Percentiles rank a stretch among this genome's conserved stretches.
Evolutionary conservation across 345 rosid species (phyloP).

Genomic region (Eucalyptus marginata): DNA sequence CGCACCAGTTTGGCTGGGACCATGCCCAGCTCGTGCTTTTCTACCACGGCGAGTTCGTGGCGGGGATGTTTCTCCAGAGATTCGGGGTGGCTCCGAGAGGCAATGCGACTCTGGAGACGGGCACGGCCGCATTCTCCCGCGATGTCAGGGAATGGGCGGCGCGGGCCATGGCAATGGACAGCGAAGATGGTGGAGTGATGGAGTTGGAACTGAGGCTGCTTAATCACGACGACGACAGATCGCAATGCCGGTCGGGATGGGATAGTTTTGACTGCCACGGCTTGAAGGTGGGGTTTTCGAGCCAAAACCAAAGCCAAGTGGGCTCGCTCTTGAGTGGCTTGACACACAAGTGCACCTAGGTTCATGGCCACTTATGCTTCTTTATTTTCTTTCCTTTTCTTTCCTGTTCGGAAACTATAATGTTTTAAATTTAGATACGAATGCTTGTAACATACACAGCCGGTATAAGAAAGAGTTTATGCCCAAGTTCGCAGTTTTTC

Average conservation of each 20-base stretch:
- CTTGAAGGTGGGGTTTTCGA: not conserved
- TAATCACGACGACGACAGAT: not conserved
- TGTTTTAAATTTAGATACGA: not conserved
- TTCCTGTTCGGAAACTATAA: not conserved
- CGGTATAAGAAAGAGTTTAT: not conserved
- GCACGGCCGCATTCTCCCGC: not conserved
- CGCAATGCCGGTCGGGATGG: not conserved
- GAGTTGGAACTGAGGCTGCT: not conserved
- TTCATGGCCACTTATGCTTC: not conserved
- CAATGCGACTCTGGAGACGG: not conserved
- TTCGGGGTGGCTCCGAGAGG: not conserved
- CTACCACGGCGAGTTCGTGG: not conserved
- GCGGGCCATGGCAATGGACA: not conserved
- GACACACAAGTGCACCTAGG: not conserved
- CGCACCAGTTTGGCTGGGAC: not conserved
- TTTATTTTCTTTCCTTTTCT: not conserved
- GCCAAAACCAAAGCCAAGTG: not conserved
- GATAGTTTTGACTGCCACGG: not conserved
- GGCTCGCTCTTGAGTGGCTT: not conserved
- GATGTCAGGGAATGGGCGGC: not conserved
- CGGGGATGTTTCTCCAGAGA: not conserved
- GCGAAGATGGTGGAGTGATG: not conserved
- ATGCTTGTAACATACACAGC: too few relatives aligned
- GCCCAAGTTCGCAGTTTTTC: not conserved
- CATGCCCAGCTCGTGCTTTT: not conserved